These are phyloP conservation scores for Helminthosporium solani DNA, from an alignment of 2,329 filamentous ascomycete genomes.

Conservation along the genomic window DNA sequence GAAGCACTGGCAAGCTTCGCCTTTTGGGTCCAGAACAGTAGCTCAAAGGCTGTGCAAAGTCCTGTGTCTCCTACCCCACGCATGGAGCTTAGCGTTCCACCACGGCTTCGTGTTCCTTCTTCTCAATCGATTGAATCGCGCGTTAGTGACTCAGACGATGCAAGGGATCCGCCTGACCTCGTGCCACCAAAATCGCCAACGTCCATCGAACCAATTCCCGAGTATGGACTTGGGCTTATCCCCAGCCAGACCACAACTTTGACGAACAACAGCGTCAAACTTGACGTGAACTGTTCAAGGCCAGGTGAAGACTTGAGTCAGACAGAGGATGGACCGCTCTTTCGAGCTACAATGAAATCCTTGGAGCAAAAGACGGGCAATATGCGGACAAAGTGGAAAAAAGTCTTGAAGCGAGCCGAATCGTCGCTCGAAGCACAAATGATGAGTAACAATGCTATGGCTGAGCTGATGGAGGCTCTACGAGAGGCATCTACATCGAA, in stretches of 20 bases:
- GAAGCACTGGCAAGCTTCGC: conserved; percentile 89
- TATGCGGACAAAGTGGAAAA: conserved; percentile 93
- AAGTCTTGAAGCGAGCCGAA: conserved; percentile 91
- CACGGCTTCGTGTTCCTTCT: conserved; percentile 80
- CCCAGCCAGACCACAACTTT: conserved; percentile 44
- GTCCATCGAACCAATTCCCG: conserved; percentile 51
- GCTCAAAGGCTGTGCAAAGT: conserved; percentile 37
- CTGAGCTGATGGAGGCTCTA: conserved; percentile 79
- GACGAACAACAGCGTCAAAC: conserved; percentile 59
- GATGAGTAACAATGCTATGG: conserved; percentile 82
- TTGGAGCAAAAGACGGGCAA: conserved; percentile 95
- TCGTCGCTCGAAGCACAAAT: conserved; percentile 76
- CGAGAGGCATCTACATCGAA: conserved; percentile 88
- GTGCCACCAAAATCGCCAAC: conserved; percentile 49
- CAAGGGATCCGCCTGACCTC: conserved; percentile 43
- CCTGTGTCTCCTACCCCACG: conserved; percentile 60
- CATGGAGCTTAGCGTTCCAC: conserved; percentile 71
- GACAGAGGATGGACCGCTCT: conserved; percentile 90
- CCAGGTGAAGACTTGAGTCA: conserved; percentile 78
- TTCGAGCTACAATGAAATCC: conserved; percentile 94
- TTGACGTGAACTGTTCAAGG: conserved; percentile 83
- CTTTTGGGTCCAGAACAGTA: conserved; percentile 84
- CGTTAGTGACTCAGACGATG: conserved; percentile 69
- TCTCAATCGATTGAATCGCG: conserved; percentile 83
- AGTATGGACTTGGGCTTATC: conserved; percentile 48